phyloP scores from a whole-genome alignment of 108 stramenopile genomes.

The Cyclotella kingstonii region DNA sequence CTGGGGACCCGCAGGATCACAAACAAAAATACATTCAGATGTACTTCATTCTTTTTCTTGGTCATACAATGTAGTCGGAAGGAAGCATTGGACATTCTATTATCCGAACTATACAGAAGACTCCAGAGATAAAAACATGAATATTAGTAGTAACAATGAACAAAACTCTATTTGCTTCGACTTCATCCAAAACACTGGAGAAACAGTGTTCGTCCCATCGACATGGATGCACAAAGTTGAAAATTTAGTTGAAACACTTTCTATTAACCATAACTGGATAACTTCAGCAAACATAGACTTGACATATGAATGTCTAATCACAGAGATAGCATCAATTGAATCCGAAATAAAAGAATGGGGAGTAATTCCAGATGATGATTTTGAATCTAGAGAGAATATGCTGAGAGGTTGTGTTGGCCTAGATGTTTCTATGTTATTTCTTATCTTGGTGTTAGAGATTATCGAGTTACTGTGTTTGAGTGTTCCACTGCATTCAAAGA shows the following conservation, averaged over 20 bases:
- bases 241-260: slow-evolving; percentile 79
- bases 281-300: slow-evolving; percentile 55
- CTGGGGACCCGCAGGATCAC: slow-evolving; percentile 71
- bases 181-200: slow-evolving; percentile 67
- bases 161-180: slow-evolving; percentile 13
- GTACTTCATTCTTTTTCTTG: slow-evolving; percentile 86
- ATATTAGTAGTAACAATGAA: background rate
- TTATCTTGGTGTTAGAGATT: slow-evolving; percentile 23
- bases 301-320: slow-evolving; percentile 50
- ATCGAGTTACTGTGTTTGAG: slow-evolving; percentile 4
- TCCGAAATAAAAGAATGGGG: slow-evolving; percentile 58
- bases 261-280: slow-evolving; percentile 90
- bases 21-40: slow-evolving; percentile 78
- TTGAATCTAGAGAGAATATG: slow-evolving; percentile 68
- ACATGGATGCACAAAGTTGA: slow-evolving; percentile 81
- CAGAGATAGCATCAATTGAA: slow-evolving; percentile 61
- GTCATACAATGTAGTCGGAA: slow-evolving; percentile 81
- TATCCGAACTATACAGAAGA: slow-evolving; percentile 6
- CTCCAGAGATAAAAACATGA: background rate
- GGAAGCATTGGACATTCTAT: slow-evolving; percentile 81
- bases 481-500: background rate
- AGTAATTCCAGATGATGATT: slow-evolving; percentile 35
- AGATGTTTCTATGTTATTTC: slow-evolving; percentile 56
- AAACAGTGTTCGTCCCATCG: slow-evolving; percentile 80
- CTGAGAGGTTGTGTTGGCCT: slow-evolving; percentile 76